Base-by-base conservation (phyloP, 768 basidiomycete genomes). In the Filobasidium wieringae region DNA sequence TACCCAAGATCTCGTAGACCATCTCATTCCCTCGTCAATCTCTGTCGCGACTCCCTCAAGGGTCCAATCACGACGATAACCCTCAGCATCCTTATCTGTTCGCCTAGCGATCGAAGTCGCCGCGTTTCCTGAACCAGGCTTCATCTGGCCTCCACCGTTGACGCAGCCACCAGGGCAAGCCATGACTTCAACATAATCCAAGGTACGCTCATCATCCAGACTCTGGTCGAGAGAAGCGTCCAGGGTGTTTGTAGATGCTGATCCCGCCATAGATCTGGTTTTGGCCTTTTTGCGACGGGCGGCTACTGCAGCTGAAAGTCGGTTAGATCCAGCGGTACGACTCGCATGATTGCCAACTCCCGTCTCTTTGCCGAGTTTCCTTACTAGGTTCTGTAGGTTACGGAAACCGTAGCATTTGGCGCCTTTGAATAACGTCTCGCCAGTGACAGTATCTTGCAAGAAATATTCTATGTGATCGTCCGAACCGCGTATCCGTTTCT, bases 161-260 rank as follows among this genome's bases (percentile, higher is more conserved):
- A 95, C 88, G 72, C 95, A 97, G 17, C 95, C 95, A 0, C 86
- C 84, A 0, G 95, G 95, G 76, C 95, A 99, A 32, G 95, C 95
- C 95, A 99, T 97, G 62, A 99, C 69, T 55, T 75, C 69, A 17
- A 70, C 68, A 55, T 66, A 74, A 55, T 73, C 72, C 31, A 72
- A 37, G 43, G 69, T 66, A 61, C 66, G 66, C 17, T 70, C 70
- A 17, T 69, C 68, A 14, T 52, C 61, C 7, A 43, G 19, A 12
- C 15, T 47, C 32, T 24, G 50, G 15, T 65, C 36, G 26, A 60
- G 54, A 29, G 50, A 60, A 14, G 67, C 66, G 26, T 55, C 66
- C 53, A 62, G 63, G 0, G 57, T 60, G 26, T 31, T 59, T 22
- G 41, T 61, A 2, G 53, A 60, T 15, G 64, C 62, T 17, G 52